phyloP scores from a whole-genome alignment of 352 stramenopile species.

The Pythium monospermum region DNA sequence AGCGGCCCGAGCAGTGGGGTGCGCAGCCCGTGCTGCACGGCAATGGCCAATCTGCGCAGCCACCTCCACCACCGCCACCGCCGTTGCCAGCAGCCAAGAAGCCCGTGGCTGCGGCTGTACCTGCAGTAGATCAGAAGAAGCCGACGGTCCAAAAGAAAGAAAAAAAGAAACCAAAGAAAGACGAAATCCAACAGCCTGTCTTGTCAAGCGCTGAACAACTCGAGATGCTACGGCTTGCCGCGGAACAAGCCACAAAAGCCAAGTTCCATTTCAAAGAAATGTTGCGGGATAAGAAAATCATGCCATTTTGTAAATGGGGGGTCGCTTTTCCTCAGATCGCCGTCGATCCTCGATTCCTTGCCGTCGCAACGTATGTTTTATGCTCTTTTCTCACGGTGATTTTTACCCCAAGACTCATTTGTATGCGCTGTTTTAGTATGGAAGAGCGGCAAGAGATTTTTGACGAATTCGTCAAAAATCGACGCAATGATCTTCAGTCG shows the following conservation, averaged over 20 bases:
- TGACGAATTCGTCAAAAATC: conserved; percentile 72
- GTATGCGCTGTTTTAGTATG: conserved; percentile 37
- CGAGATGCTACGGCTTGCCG: conserved; percentile 23
- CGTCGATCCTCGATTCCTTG: conserved; percentile 66
- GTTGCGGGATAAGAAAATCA: conserved; percentile 81
- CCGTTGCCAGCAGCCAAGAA: conserved; percentile 9
- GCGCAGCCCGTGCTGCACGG: conserved; percentile 11
- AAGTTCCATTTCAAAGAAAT: conserved; percentile 55
- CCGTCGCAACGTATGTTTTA: conserved; percentile 39
- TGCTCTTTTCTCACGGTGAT: not conserved
- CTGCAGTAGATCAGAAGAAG: conserved; percentile 19
- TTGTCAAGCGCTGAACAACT: conserved; percentile 30
- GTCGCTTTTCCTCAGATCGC: conserved; percentile 71
- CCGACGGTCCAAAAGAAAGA: conserved; percentile 14
- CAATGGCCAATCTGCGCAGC: conserved; percentile 3
- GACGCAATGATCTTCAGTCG: conserved; percentile 62
- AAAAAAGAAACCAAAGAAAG: conserved; percentile 11
- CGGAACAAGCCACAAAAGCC: conserved; percentile 39
- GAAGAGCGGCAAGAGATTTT: conserved; percentile 75
- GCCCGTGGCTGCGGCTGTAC: not conserved
- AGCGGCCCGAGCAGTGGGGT: conserved; percentile 62
- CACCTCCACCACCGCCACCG: conserved; percentile 23
- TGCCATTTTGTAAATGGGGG: conserved; percentile 81
- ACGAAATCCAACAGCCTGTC: conserved; percentile 18
- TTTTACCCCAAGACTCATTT: not conserved